Conservation (phyloP, 225 moss, liverwort and hornwort genomes). For the Pseudisothecium myosuroides region DNA sequence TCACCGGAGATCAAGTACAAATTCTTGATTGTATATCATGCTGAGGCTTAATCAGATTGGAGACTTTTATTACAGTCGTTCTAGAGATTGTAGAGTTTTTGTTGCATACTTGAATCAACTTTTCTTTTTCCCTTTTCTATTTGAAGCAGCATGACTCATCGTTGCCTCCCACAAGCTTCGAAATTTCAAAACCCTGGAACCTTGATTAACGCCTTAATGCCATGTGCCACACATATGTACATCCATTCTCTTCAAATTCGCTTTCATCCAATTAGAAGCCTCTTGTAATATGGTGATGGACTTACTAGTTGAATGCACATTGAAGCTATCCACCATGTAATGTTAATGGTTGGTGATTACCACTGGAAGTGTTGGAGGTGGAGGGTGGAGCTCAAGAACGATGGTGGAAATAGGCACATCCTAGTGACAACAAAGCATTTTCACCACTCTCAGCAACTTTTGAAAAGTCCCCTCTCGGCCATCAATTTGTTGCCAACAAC, state of each 20-base stretch:
- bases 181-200: not conserved
- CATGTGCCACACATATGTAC: not conserved
- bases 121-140: not conserved
- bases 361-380: fast-evolving
- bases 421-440: not conserved
- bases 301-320: not conserved
- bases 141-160: not conserved
- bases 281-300: not conserved
- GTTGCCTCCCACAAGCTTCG: not conserved
- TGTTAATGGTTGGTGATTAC: not conserved
- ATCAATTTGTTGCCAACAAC: not conserved
- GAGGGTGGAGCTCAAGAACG: not conserved
- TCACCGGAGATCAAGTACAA: not conserved
- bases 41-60: not conserved
- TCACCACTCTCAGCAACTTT: not conserved
- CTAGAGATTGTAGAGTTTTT: not conserved
- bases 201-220: not conserved
- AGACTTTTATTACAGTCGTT: not conserved
- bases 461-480: not conserved
- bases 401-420: not conserved
- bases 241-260: not conserved
- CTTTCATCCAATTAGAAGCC: not conserved
- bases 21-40: not conserved
- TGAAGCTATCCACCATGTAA: not conserved
- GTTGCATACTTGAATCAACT: not conserved